Percentiles rank a stretch among this genome's conserved stretches.
phyloP scores from a whole-genome alignment of 371 early-diverging fungal genomes.

The Batrachochytrium dendrobatidis region DNA sequence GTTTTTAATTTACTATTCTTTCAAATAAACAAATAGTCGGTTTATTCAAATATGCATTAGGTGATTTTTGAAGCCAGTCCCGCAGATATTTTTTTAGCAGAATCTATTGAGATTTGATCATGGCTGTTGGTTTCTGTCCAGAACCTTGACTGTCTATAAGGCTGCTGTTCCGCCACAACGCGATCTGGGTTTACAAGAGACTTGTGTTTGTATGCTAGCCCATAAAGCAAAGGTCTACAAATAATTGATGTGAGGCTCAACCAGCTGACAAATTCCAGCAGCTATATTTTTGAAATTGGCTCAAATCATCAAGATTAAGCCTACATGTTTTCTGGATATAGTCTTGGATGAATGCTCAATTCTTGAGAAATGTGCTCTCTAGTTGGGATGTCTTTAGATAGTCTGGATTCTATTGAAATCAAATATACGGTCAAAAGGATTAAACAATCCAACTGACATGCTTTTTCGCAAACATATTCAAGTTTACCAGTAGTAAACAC shows the following conservation, averaged over 20 bases:
- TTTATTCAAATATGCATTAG: no score
- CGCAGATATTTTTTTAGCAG: no score
- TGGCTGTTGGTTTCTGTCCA: no score
- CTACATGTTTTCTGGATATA: background rate
- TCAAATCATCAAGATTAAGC: background rate
- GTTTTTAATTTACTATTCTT: no score
- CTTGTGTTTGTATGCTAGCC: background rate
- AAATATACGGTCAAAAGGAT: background rate
- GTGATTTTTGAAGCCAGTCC: no score
- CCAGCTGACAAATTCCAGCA: background rate
- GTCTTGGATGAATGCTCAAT: background rate
- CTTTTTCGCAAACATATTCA: background rate
- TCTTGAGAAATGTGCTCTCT: background rate
- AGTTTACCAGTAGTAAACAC: constrained; percentile 14
- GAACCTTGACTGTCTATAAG: background rate
- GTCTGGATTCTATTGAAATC: background rate
- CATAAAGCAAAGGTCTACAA: background rate
- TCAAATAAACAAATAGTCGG: no score
- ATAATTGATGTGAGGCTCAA: no score
- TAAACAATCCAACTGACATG: background rate
- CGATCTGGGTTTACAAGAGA: background rate
- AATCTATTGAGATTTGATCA: no score
- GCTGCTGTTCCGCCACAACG: background rate
- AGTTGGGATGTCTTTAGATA: background rate
- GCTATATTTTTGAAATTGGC: background rate